These are phyloP conservation scores for Pythium coloratum DNA, from an alignment of 352 stramenopile species.

Conservation along the genomic window DNA sequence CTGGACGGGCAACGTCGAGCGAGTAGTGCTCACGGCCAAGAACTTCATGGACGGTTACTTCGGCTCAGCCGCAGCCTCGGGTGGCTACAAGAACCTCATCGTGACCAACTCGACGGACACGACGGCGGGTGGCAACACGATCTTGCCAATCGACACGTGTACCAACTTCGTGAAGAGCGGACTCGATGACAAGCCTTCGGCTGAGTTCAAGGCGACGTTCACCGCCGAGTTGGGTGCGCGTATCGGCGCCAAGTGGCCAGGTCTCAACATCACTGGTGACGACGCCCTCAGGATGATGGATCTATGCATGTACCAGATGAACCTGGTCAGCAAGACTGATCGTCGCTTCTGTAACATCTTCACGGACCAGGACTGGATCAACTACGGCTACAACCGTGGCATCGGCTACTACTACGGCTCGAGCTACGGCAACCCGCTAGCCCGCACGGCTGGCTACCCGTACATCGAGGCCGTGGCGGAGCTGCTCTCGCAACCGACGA, in stretches of 20 bases:
- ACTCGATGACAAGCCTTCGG: constrained; percentile 23
- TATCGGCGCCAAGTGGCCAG: constrained; percentile 41
- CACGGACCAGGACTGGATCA: constrained; percentile 53
- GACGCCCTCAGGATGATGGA: constrained; percentile 50
- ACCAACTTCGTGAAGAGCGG: constrained; percentile 41
- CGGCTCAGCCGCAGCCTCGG: constrained; percentile 26
- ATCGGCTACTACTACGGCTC: constrained; percentile 60
- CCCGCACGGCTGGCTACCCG: constrained; percentile 43
- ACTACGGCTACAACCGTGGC: constrained; percentile 56
- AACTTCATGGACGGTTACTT: constrained; percentile 56
- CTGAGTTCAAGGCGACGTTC: constrained; percentile 14
- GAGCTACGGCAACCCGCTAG: constrained; percentile 42
- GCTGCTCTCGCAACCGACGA: constrained; percentile 42
- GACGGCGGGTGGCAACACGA: constrained; percentile 43
- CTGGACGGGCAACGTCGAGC: constrained; percentile 50
- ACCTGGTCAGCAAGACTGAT: constrained; percentile 41
- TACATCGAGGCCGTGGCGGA: constrained; percentile 44
- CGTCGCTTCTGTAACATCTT: constrained; percentile 49
- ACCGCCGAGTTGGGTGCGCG: constrained; percentile 18
- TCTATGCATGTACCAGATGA: constrained; percentile 59
- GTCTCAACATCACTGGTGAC: constrained; percentile 36
- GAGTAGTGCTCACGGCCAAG: constrained; percentile 50
- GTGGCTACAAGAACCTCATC: constrained; percentile 38
- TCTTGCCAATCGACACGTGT: constrained; percentile 57
- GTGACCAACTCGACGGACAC: constrained; percentile 40